A percentile compares a stretch with the other conserved stretches of the same genome.
These are phyloP conservation scores for Vigna reflexopilosa DNA, from an alignment of 306 rosid genomes.

Conservation along the genomic window DNA sequence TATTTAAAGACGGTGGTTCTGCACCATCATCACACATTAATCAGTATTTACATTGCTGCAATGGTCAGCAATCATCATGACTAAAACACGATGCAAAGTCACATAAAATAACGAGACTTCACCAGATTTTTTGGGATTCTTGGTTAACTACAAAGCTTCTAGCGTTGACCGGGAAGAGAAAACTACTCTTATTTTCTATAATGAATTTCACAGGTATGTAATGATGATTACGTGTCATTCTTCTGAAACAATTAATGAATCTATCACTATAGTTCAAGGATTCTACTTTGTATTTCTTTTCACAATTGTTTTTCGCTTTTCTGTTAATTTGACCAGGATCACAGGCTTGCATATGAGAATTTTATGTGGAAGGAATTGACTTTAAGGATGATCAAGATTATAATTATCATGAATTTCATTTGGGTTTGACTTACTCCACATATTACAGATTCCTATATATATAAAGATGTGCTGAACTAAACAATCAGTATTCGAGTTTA, in stretches of 20 bases:
- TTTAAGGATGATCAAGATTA: constrained; percentile 50
- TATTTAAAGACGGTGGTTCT: constrained; percentile 51
- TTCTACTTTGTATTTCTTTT: constrained; percentile 29
- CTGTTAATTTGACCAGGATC: constrained; percentile 14
- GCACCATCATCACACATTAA: constrained; percentile 14
- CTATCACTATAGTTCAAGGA: background rate
- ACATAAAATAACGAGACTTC: constrained; percentile 40
- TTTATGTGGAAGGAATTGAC: constrained; percentile 40
- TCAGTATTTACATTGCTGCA: constrained; percentile 41
- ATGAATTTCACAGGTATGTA: constrained; percentile 40
- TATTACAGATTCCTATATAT: constrained; percentile 44
- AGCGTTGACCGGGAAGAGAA: constrained; percentile 41
- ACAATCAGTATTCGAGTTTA: constrained; percentile 2
- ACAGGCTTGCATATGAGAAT: constrained; percentile 36
- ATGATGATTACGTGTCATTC: constrained; percentile 49
- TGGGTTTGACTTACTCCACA: constrained; percentile 42
- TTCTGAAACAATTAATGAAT: constrained; percentile 33
- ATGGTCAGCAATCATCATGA: constrained; percentile 43
- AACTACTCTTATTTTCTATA: background rate
- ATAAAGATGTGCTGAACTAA: constrained; percentile 23
- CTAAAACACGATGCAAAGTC: constrained; percentile 24
- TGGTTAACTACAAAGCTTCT: constrained; percentile 39
- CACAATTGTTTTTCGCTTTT: background rate
- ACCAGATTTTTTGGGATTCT: constrained; percentile 73
- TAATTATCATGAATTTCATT: constrained; percentile 13